These are phyloP conservation scores for Ophiocordyceps sinensis DNA, from an alignment of 2,329 filamentous ascomycete species.

Conservation along the genomic window DNA sequence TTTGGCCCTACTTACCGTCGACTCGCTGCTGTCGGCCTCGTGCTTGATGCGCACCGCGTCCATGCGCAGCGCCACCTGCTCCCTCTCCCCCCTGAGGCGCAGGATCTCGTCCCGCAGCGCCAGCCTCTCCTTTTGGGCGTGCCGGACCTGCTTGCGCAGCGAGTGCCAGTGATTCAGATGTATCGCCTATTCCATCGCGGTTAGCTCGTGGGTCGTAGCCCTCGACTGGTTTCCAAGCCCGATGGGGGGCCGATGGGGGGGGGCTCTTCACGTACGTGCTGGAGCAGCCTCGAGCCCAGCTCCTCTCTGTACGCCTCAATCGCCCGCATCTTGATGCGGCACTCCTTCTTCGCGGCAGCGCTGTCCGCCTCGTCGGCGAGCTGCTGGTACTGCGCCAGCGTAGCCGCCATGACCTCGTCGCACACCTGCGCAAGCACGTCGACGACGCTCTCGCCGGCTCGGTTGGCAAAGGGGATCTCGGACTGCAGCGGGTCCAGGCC, in stretches of 20 bases:
- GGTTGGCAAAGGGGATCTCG: slow-evolving; percentile 39
- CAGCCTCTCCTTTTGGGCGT: slow-evolving; percentile 42
- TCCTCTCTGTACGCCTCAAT: slow-evolving; percentile 46
- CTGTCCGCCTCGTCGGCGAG: slow-evolving; percentile 24
- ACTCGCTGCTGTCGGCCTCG: slow-evolving; percentile 36
- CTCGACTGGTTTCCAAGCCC: background rate
- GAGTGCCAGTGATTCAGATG: slow-evolving; percentile 44
- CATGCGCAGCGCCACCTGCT: slow-evolving; percentile 47
- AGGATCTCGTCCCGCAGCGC: slow-evolving; percentile 45
- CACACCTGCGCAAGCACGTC: slow-evolving; percentile 49
- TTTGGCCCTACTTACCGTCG: slow-evolving; percentile 26
- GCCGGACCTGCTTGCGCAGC: slow-evolving; percentile 40
- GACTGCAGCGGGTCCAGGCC: slow-evolving; percentile 27
- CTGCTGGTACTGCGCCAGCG: slow-evolving; percentile 31
- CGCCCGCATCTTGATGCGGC: slow-evolving; percentile 37
- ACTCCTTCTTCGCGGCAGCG: slow-evolving; percentile 34
- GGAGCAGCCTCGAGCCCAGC: slow-evolving; percentile 37
- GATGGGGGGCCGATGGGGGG: background rate
- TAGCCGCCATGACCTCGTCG: slow-evolving; percentile 41
- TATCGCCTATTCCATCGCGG: slow-evolving; percentile 28
- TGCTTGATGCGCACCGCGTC: slow-evolving; percentile 48
- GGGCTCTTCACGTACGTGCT: slow-evolving; percentile 30
- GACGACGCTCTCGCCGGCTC: slow-evolving; percentile 42
- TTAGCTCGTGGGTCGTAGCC: background rate
- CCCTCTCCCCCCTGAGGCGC: slow-evolving; percentile 41